These are phyloP conservation scores for Osmanthus fragrans DNA, from an alignment of 257 asterid genomes.

Conservation along the genomic window DNA sequence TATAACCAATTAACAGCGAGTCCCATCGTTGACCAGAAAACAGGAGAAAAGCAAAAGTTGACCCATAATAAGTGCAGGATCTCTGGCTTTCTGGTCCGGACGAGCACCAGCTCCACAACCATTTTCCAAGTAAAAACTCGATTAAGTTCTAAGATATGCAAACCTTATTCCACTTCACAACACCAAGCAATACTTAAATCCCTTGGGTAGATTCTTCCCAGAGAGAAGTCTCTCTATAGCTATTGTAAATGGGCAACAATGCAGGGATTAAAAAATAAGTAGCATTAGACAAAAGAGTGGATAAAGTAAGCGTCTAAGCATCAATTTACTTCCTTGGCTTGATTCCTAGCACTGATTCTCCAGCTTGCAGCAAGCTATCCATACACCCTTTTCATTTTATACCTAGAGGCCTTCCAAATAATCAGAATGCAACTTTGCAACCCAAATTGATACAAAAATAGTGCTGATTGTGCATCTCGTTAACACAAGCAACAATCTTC, in stretches of 20 bases:
- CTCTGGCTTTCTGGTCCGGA: background rate
- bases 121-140: background rate
- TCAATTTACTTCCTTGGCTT: background rate
- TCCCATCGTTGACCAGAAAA: background rate
- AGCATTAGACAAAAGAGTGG: background rate
- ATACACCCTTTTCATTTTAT: background rate
- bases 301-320: background rate
- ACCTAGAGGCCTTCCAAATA: background rate
- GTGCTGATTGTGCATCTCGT: background rate
- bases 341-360: background rate
- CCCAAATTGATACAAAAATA: background rate
- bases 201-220: background rate
- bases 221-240: background rate
- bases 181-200: background rate
- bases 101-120: slow-evolving; percentile 1
- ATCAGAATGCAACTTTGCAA: background rate
- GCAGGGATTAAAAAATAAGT: background rate
- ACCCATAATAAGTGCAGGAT: background rate
- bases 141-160: background rate
- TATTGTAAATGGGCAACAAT: background rate
- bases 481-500: background rate
- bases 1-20: background rate
- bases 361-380: background rate
- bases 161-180: background rate
- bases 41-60: background rate